Evolutionary conservation across 495 filamentous ascomycete genomes (phyloP).

Genomic region (Pseudomonodictys pantanalensis): DNA sequence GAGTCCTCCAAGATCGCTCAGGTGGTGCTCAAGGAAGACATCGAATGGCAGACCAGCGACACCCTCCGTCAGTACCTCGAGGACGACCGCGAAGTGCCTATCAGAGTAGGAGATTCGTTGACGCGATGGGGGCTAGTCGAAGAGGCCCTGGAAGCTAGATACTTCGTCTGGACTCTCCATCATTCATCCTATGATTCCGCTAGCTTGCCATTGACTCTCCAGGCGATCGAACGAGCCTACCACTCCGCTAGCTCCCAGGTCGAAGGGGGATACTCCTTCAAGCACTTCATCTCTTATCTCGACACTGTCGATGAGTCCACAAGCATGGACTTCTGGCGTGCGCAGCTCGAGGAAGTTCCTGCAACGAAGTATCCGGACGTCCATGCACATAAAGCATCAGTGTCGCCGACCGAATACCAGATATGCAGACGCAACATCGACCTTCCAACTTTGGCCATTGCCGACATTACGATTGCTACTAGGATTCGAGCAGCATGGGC

Average conservation of each 20-base stretch:
- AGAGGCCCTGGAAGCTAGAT: conserved; percentile 6
- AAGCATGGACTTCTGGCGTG: no score
- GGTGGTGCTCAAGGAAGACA: conserved; percentile 42
- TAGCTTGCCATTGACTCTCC: no score
- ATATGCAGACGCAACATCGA: conserved; percentile 14
- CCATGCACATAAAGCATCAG: no score
- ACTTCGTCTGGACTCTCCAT: conserved; percentile 35
- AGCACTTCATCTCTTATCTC: no score
- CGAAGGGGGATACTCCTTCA: no score
- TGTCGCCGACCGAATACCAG: conserved; percentile 13
- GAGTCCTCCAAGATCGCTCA: conserved; percentile 47
- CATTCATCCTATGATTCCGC: no score
- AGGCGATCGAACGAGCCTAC: no score
- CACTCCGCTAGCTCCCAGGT: no score
- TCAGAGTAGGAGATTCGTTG: conserved; percentile 13
- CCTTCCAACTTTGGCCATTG: neutral
- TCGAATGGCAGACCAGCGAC: conserved; percentile 12
- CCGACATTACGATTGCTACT: neutral
- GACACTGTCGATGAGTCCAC: no score
- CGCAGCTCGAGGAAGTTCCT: no score
- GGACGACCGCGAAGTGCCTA: neutral
- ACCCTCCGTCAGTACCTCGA: conserved; percentile 11
- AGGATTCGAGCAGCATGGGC: conserved; percentile 43
- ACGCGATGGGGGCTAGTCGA: conserved; percentile 10
- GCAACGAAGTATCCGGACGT: neutral